These are phyloP conservation scores for Populus hybrid DNA, from an alignment of 441 rosid species.

Conservation along the genomic window DNA sequence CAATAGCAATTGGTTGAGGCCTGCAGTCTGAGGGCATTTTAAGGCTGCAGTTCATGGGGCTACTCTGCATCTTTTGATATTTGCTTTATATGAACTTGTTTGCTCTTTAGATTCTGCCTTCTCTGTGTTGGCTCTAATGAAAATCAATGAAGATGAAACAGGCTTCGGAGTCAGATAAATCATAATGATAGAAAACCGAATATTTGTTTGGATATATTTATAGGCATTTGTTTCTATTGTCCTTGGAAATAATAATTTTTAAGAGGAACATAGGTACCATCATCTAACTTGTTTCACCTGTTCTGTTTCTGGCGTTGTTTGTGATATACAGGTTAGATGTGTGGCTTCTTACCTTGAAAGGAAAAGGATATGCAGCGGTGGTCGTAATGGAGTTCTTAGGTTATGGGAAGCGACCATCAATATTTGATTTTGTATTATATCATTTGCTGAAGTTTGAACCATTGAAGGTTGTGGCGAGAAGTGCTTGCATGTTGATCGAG, in stretches of 20 bases:
- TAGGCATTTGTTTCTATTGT: background rate
- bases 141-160: no score
- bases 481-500: background rate
- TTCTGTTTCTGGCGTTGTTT: background rate
- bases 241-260: background rate
- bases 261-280: background rate
- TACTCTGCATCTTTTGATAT: background rate
- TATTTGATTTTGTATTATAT: conserved; percentile 36
- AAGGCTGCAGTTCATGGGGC: background rate
- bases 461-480: background rate
- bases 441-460: background rate
- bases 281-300: background rate
- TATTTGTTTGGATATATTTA: background rate
- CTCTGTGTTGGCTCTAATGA: background rate
- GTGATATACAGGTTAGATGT: conserved; percentile 71
- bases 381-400: conserved; percentile 92
- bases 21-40: background rate
- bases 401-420: conserved; percentile 99
- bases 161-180: no score
- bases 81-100: background rate
- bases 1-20: background rate
- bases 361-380: conserved; percentile 97
- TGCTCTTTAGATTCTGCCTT: background rate
- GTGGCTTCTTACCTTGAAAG: conserved; percentile 93
- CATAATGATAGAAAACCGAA: background rate